Evolutionary conservation across 371 early-diverging fungal species (phyloP).

Genomic region (Apophysomyces trapeziformis): DNA sequence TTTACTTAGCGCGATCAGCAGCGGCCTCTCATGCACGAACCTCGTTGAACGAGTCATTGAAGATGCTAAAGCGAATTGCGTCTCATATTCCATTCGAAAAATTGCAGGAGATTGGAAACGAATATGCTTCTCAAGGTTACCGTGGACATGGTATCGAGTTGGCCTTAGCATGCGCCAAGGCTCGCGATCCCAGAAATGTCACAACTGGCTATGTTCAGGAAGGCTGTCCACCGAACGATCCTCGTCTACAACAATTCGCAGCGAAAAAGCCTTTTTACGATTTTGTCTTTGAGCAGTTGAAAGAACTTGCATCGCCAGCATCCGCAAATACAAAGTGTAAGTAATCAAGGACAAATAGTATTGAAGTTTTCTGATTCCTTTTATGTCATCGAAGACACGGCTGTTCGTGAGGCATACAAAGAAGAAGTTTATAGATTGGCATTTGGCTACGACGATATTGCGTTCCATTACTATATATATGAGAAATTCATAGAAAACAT

Average conservation of each 20-base stretch:
- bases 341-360: not conserved
- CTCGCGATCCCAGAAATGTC: slow-evolving; percentile 62
- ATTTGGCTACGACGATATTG: slow-evolving; percentile 28
- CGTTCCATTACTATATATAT: slow-evolving; percentile 36
- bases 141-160: slow-evolving; percentile 52
- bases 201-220: slow-evolving; percentile 47
- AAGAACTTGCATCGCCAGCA: slow-evolving; percentile 23
- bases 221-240: slow-evolving; percentile 40
- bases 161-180: slow-evolving; percentile 67
- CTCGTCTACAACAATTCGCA: slow-evolving; percentile 32
- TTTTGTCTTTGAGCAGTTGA: slow-evolving; percentile 48
- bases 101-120: slow-evolving; percentile 29
- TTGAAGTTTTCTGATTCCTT: too few species aligned
- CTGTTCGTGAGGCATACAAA: slow-evolving; percentile 16
- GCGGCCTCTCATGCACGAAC: slow-evolving; percentile 49
- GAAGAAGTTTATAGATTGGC: slow-evolving; percentile 25
- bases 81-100: slow-evolving; percentile 33
- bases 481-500: slow-evolving; percentile 29
- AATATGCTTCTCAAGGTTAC: slow-evolving; percentile 25
- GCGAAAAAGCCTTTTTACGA: slow-evolving; percentile 63
- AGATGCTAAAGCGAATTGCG: slow-evolving; percentile 48
- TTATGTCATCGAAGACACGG: not conserved
- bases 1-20: slow-evolving; percentile 31
- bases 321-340: slow-evolving; percentile 2
- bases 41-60: slow-evolving; percentile 62